Percentiles rank a stretch among this genome's conserved stretches.
Evolutionary conservation across 106 monocot species (phyloP).

Genomic region (Phalaenopsis equestris): DNA sequence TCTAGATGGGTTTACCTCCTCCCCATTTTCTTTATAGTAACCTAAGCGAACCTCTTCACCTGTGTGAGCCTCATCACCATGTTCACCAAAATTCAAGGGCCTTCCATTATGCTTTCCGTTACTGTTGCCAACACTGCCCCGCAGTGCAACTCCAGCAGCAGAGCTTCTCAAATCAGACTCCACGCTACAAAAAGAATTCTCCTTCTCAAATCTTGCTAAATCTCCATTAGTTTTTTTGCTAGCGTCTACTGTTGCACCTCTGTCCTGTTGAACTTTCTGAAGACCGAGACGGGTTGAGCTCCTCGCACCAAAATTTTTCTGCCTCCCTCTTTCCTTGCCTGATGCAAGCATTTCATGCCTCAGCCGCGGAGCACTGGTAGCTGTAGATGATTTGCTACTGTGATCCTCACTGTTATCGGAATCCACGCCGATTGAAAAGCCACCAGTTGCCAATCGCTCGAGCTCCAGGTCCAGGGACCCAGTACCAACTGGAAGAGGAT

Average conservation of each 20-base stretch:
- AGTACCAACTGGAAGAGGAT: neutral
- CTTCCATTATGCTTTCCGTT: conserved; percentile 37
- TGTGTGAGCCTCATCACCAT: conserved; percentile 41
- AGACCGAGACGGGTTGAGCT: conserved; percentile 15
- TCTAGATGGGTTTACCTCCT: conserved; percentile 12
- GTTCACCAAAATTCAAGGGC: conserved; percentile 24
- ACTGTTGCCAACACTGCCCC: conserved; percentile 16
- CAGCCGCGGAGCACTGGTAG: conserved; percentile 33
- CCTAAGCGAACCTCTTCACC: conserved; percentile 27
- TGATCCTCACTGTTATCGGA: conserved; percentile 86
- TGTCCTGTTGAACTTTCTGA: conserved; percentile 30
- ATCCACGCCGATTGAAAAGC: conserved; percentile 48
- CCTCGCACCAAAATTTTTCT: conserved; percentile 26
- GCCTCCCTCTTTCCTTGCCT: conserved; percentile 28
- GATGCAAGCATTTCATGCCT: conserved; percentile 24
- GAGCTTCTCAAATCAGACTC: conserved; percentile 54
- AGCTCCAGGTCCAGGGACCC: conserved; percentile 31
- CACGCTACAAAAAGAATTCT: conserved; percentile 61
- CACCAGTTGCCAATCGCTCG: conserved; percentile 19
- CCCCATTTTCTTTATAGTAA: conserved; percentile 44
- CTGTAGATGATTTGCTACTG: conserved; percentile 35
- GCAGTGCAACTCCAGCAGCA: conserved; percentile 13
- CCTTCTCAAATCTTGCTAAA: conserved; percentile 27
- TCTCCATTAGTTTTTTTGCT: conserved; percentile 33
- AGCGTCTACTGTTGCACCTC: conserved; percentile 21